A percentile compares a stretch with the other conserved stretches of the same genome.
phyloP scores from a whole-genome alignment of 2,329 filamentous ascomycete genomes.

The Aspergillus hortae region DNA sequence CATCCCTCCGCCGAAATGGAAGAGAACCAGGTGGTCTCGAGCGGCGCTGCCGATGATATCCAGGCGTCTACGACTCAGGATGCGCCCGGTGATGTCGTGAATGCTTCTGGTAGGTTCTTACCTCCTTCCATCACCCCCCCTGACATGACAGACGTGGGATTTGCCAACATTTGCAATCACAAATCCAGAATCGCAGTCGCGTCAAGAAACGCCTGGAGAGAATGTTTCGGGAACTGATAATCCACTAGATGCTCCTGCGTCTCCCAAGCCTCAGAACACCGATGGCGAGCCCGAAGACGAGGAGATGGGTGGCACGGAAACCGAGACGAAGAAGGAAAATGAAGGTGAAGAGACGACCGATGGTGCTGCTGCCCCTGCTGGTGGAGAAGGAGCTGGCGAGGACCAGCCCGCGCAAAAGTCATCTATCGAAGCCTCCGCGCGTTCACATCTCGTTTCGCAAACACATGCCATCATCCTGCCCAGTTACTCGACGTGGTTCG shows the following conservation, averaged over 20 bases:
- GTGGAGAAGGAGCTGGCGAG: constrained; percentile 50
- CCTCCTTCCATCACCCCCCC: constrained; percentile 8
- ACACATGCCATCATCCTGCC: constrained; percentile 94
- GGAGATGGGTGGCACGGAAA: constrained; percentile 69
- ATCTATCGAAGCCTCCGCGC: constrained; percentile 76
- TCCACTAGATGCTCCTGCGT: constrained; percentile 66
- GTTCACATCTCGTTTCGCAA: constrained; percentile 87
- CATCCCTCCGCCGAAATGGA: constrained; percentile 33
- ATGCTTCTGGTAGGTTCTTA: constrained; percentile 30
- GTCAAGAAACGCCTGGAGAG: constrained; percentile 28
- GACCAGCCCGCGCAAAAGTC: constrained; percentile 68
- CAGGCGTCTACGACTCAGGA: constrained; percentile 27
- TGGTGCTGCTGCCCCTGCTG: constrained; percentile 43
- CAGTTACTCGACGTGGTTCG: constrained; percentile 98
- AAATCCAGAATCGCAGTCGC: constrained; percentile 30
- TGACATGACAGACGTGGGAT: constrained; percentile 4
- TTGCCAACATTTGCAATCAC: constrained; percentile 18
- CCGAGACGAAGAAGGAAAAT: constrained; percentile 44
- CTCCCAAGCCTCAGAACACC: constrained; percentile 59
- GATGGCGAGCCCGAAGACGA: constrained; percentile 64
- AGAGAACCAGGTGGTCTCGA: constrained; percentile 26
- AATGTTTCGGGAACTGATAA: constrained; percentile 52
- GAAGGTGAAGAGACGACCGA: constrained; percentile 41
- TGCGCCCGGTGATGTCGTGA: constrained; percentile 25
- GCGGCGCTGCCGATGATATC: constrained; percentile 26